These are phyloP conservation scores for Zalaria sp. DNA, from an alignment of 2,329 filamentous ascomycete genomes.

Conservation along the genomic window DNA sequence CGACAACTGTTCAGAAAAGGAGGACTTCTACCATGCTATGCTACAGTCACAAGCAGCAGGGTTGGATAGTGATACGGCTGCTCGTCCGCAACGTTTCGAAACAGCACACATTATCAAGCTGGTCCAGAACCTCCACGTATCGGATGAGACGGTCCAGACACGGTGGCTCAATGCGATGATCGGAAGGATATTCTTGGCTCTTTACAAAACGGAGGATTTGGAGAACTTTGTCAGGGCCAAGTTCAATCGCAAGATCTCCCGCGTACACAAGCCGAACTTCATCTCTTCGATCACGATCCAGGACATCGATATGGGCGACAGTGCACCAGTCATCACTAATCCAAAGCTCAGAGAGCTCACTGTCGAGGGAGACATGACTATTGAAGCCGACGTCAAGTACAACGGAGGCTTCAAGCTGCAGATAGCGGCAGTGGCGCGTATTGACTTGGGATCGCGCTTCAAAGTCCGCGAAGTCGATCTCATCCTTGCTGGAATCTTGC, in stretches of 20 bases:
- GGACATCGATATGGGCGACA: conserved; percentile 72
- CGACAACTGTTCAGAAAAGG: conserved; percentile 89
- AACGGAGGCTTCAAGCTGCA: conserved; percentile 80
- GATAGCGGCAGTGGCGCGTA: conserved; percentile 80
- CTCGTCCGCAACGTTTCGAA: conserved; percentile 63
- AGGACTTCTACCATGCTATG: conserved; percentile 94
- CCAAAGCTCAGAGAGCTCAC: conserved; percentile 77
- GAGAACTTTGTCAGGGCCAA: conserved; percentile 70
- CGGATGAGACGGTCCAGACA: conserved; percentile 79
- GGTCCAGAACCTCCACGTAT: conserved; percentile 80
- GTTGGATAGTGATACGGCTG: conserved; percentile 43
- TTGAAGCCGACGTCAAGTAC: conserved; percentile 81
- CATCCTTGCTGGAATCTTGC: conserved; percentile 71
- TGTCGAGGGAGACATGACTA: conserved; percentile 76
- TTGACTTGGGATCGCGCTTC: conserved; percentile 79
- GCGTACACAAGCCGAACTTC: conserved; percentile 83
- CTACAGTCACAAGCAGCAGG: conserved; percentile 69
- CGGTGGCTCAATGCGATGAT: conserved; percentile 89
- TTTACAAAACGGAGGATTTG: conserved; percentile 74
- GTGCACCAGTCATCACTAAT: conserved; percentile 79
- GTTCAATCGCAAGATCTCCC: conserved; percentile 89
- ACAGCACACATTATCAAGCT: conserved; percentile 76
- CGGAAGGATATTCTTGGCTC: conserved; percentile 71
- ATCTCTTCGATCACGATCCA: conserved; percentile 73
- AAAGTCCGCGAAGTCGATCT: conserved; percentile 84